Evolutionary conservation across 176 grass and related monocot species (phyloP).

Genomic region (Cenchrus purpureus): DNA sequence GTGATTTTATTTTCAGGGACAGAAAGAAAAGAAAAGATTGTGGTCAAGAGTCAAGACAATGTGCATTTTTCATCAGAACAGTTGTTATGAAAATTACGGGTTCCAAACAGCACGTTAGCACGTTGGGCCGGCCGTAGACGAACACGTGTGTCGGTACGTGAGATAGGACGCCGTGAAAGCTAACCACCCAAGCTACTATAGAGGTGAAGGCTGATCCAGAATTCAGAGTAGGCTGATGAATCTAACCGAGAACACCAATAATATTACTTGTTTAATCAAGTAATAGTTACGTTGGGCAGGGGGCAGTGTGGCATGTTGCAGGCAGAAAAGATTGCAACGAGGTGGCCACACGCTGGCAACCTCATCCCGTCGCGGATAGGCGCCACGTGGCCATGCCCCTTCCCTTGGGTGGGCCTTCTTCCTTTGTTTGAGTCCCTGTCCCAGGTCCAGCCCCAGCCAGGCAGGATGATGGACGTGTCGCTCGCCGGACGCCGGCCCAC

Average conservation of each 20-base stretch:
- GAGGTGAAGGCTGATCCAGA: no score
- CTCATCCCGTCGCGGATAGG: slow-evolving; percentile 28
- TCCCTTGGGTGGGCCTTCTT: not conserved
- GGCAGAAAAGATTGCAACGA: not conserved
- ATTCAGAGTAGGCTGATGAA: no score
- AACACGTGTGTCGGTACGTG: not conserved
- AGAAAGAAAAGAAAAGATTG: not conserved
- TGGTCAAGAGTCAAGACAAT: not conserved
- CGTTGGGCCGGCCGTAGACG: not conserved
- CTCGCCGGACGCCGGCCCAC: not conserved
- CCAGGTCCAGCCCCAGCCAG: no score
- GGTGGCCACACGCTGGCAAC: slow-evolving; percentile 85
- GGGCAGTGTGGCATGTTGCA: no score
- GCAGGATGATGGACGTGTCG: no score
- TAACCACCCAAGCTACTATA: no score
- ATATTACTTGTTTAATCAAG: no score
- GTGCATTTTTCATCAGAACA: not conserved
- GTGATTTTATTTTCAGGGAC: not conserved
- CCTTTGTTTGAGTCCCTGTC: no score
- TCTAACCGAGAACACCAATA: no score
- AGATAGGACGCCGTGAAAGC: no score
- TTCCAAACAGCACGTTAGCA: not conserved
- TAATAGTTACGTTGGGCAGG: no score
- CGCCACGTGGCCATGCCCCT: slow-evolving; percentile 47
- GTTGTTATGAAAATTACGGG: slow-evolving; percentile 4